These are phyloP conservation scores for Mycena alexandri DNA, from an alignment of 768 basidiomycete species.

Conservation along the genomic window DNA sequence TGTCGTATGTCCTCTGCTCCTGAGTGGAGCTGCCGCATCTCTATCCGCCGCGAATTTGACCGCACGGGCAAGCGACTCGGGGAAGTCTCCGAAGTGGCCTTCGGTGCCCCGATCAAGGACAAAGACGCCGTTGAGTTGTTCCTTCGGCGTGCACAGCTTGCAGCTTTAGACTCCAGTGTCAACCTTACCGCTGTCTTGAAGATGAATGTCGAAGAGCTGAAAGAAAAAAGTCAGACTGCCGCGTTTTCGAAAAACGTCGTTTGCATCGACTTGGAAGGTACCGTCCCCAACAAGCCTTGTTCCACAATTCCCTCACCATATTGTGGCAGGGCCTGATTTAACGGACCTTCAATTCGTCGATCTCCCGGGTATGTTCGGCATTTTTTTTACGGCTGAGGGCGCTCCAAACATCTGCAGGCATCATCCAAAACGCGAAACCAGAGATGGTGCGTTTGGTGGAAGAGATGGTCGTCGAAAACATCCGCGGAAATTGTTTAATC, in stretches of 20 bases:
- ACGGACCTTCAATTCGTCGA: constrained; percentile 55
- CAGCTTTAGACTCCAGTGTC: constrained; percentile 51
- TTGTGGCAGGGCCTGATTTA: constrained; percentile 40
- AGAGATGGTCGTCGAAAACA: constrained; percentile 60
- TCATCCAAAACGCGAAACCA: constrained; percentile 62
- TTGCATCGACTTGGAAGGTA: constrained; percentile 54
- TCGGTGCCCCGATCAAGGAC: constrained; percentile 47
- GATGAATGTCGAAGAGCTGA: constrained; percentile 30
- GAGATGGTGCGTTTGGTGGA: constrained; percentile 59
- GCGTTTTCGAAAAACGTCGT: constrained; percentile 57
- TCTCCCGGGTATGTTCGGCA: constrained; percentile 48
- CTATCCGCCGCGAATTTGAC: constrained; percentile 53
- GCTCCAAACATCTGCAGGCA: constrained; percentile 47
- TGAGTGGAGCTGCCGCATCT: constrained; percentile 54
- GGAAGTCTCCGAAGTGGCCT: constrained; percentile 7
- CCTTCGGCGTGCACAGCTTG: constrained; percentile 62
- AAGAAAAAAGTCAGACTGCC: constrained; percentile 19
- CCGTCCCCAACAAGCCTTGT: too few relatives aligned
- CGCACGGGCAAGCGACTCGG: not conserved
- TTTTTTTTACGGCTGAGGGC: not conserved
- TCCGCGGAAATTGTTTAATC: constrained; percentile 65
- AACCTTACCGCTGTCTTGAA: constrained; percentile 19
- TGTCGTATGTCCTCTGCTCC: constrained; percentile 43
- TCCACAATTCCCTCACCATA: too few relatives aligned
- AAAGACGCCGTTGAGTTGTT: constrained; percentile 54